Base-by-base conservation (phyloP, 768 basidiomycete genomes). In the Leucosporidium yakuticum region DNA sequence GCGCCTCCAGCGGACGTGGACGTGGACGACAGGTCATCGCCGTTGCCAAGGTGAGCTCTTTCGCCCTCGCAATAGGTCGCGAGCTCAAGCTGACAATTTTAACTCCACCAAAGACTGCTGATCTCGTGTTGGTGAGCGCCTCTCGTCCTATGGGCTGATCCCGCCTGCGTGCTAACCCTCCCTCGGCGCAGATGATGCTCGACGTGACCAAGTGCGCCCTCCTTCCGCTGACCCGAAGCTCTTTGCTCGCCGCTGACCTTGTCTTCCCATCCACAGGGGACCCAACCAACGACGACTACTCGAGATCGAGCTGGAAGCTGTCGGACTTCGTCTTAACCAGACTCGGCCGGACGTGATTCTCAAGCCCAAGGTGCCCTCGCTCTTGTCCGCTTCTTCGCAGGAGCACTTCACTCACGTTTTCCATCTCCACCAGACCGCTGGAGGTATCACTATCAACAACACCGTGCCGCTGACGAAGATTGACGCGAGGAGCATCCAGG, bases 21-120 rank as follows among this genome's bases (percentile, higher is more conserved):
- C 85, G 95, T 73, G 95, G 95, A 36, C 85, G 95, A 73, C 95
- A 99, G 79, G 95, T 99, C 47, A 94, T 99, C 21, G 87, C 94
- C 25, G 96, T 76, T 0, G 76, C 74, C 1, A 74, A 77, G 60
- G 69, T 71, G 32, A 25, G 69, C 14, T 31, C 17, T 5, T 1
- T 20, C 5, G 14, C 19, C 14, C 14, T 44, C 14, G 39, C 39
- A 15, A 44, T 14, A 21, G 15, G 44, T 27, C 20, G 20, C 17
- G 2, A 25, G 2, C 2, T n/a, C 23, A 3, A 21, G 4, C 60
- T 62, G 20, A 57, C 54, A 44, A 15, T 12, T 36, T n/a, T 20
- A 20, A 19, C 7, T n/a, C 8, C 0, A 73, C 89, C 88, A 32
- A 90, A 92, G 80, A 95, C 91, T 12, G 89, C 91, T 8, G 96